Evolutionary conservation across 108 stramenopile species (phyloP), one percentile per base, ranked within the genome.

Genomic region (Pseudonitzschia delicatissima): DNA sequence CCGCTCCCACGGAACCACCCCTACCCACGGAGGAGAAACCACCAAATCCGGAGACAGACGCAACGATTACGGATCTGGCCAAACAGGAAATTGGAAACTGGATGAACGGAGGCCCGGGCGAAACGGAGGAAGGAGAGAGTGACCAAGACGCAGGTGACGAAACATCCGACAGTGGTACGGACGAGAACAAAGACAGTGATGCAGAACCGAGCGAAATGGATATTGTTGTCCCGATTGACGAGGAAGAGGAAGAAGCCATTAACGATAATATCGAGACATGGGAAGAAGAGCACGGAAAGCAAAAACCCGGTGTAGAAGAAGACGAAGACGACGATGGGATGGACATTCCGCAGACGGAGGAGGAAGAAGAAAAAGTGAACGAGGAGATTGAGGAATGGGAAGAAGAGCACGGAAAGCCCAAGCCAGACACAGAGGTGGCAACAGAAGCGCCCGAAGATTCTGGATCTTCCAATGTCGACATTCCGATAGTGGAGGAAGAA

Each of bases 171-270:
- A 11, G 11, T 42, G 40, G 40, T 15, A 15, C 40, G 15, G 15
- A 42, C 11, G 40, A 42, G 15, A 42, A 11, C 11, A 42, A 11
- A 42, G 15, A 2, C 11, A 42, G 15, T 42, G 15, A 42, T 0
- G 0, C 11, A 15, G 40, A 42, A 42, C 40, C 40, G 15, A 42
- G 40, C 15, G 40, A 42, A 42, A 42, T 42, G 40, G 13, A n/a
- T n/a, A n/a, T n/a, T n/a, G n/a, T n/a, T n/a, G n/a, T n/a, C n/a
- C n/a, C 40, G 9, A 42, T 42, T 42, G 40, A 9, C n/a, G n/a
- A 51, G 23, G n/a, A 51, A 51, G n/a, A 51, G 23, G 50, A 25
- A 51, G 50, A 51, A 51, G 9, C 18, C 50, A 51, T 18, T 25
- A 18, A 51, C 20, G 50, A 51, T n/a, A n/a, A n/a, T n/a, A n/a